Evolutionary conservation across 2,329 filamentous ascomycete species (phyloP), one percentile per base, ranked within the genome.

Genomic region (Penicillium sclerotiorum): DNA sequence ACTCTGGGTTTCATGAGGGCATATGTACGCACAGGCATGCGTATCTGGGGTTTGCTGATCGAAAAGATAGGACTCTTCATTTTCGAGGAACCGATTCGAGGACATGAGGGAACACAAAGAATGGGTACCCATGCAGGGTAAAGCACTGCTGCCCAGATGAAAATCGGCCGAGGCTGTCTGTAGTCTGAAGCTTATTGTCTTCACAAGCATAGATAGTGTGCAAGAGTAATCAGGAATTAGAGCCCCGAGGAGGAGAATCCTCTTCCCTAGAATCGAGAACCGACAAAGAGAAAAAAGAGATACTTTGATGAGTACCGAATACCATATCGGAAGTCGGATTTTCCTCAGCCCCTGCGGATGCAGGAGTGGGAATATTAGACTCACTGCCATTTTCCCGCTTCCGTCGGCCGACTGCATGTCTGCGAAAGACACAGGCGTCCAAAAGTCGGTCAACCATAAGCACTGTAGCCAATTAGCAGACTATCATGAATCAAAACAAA

Each of bases 371-470:
- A 49, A 41, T 30, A 42, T 52, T 58, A 49, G 53, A 44, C 36
- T 56, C 54, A 30, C 45, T 42, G 33, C 53, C 50, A 52, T 55
- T 52, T 61, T 60, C 57, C 57, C 58, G 58, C 54, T 56, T 60
- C 59, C 54, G 57, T 50, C 58, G 55, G 57, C 50, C 55, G 49
- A 50, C 54, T 60, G 58, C 58, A 52, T 64, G 47, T 15, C 50
- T 41, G 46, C 49, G 51, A 37, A 42, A 53, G 48, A 55, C 56
- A 18, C 62, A 55, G 51, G 52, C 55, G 54, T 69, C 66, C 47
- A 72, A 60, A 51, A 69, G 61, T 63, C 69, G 65, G 63, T 71
- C 69, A 58, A 66, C 46, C 21, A 69, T 44, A 42, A 68, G 61
- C 18, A 66, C 64, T 69, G 23, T 8, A 37, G 30, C 40, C 39